Evolutionary conservation across 2,329 filamentous ascomycete species (phyloP).

Genomic region (Alternaria ventricosa): DNA sequence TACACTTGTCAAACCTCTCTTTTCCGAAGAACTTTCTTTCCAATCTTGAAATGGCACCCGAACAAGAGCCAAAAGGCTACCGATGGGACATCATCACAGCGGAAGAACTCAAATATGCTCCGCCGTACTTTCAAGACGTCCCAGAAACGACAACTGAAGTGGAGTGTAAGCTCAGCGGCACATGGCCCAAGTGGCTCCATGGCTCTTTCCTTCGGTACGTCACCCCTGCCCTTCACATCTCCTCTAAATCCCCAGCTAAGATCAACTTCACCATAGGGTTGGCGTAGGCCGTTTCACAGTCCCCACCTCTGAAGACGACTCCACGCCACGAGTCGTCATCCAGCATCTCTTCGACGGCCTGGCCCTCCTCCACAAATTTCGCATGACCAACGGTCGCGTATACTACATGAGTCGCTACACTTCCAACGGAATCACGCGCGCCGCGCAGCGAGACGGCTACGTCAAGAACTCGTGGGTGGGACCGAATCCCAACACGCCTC

Average conservation of each 20-base stretch:
- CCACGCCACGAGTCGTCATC: background rate
- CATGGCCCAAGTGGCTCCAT: background rate
- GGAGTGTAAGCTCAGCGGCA: background rate
- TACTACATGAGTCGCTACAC: conserved; percentile 2
- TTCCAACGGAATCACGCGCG: background rate
- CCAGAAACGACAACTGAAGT: background rate
- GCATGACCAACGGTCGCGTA: background rate
- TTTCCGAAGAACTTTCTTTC: background rate
- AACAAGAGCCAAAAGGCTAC: background rate
- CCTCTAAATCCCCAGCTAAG: background rate
- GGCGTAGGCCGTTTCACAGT: background rate
- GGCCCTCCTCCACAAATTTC: background rate
- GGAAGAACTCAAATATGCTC: conserved; percentile 1
- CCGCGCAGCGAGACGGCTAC: background rate
- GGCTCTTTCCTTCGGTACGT: background rate
- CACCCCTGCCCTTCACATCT: background rate
- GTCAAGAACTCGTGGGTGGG: background rate
- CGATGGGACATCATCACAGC: background rate
- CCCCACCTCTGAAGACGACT: background rate
- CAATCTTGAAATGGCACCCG: background rate
- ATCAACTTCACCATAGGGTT: background rate
- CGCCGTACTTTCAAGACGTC: background rate
- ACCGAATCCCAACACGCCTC: background rate
- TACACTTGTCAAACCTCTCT: background rate
- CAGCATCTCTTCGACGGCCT: conserved; percentile 1